Conservation (phyloP, 352 stramenopile species). For the Aphanomyces cochlioides region DNA sequence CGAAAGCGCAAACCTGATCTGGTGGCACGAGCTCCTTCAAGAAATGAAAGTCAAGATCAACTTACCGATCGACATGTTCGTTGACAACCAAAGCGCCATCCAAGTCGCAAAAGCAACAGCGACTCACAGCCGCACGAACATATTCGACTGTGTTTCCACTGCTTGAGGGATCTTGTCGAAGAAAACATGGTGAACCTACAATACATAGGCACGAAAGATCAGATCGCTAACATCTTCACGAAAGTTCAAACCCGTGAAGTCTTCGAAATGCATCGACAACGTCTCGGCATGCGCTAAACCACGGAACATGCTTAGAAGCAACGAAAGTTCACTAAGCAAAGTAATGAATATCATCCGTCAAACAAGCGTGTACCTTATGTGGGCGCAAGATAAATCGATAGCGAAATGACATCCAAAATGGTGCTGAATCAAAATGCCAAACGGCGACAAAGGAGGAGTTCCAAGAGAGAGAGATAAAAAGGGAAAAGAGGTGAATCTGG, state of each 20-base stretch:
- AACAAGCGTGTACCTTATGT: too few species aligned
- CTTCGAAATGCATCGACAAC: too few species aligned
- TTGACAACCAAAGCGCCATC: background rate
- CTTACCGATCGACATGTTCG: background rate
- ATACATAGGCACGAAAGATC: background rate
- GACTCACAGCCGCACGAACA: background rate
- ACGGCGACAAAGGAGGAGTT: too few species aligned
- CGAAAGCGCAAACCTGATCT: background rate
- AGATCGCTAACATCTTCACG: background rate
- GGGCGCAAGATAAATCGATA: too few species aligned
- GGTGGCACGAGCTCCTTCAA: background rate
- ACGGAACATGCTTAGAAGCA: too few species aligned
- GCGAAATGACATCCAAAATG: too few species aligned
- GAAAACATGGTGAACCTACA: background rate
- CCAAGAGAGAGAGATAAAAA: too few species aligned
- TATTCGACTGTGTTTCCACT: background rate
- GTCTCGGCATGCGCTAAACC: too few species aligned
- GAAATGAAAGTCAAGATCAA: background rate
- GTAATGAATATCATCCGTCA: too few species aligned
- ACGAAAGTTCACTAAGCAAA: too few species aligned
- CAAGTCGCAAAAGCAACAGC: background rate
- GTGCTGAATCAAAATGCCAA: too few species aligned
- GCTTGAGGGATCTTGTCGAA: background rate
- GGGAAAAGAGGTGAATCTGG: too few species aligned
- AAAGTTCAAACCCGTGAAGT: background rate